phyloP scores from a whole-genome alignment of 257 asterid genomes.

The Handroanthus guayacan region DNA sequence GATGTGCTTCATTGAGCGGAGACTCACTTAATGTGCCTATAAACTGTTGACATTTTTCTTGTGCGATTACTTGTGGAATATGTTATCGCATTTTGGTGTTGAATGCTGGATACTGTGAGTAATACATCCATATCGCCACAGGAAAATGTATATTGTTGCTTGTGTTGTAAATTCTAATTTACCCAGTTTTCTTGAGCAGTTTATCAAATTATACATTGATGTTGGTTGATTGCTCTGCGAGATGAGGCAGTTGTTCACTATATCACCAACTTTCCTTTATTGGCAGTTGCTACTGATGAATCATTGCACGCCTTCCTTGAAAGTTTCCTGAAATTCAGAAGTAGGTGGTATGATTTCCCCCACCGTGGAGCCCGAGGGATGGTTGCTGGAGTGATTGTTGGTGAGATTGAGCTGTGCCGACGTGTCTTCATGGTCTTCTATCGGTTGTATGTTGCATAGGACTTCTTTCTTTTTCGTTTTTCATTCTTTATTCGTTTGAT shows the following conservation, averaged over 20 bases:
- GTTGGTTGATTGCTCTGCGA: not conserved
- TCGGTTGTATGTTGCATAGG: slow-evolving; percentile 70
- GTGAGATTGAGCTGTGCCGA: slow-evolving; percentile 85
- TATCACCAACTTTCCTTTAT: slow-evolving; percentile 8
- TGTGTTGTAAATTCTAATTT: slow-evolving; percentile 7
- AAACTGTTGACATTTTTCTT: not conserved
- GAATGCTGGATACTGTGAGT: not conserved
- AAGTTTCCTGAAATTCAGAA: slow-evolving; percentile 86
- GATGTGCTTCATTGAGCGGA: slow-evolving; percentile 13
- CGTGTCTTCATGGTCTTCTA: slow-evolving; percentile 93
- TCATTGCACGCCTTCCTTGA: slow-evolving; percentile 81
- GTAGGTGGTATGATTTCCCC: slow-evolving; percentile 97
- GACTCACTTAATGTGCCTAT: not conserved
- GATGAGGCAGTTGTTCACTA: not conserved
- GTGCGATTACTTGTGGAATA: not conserved
- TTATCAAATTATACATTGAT: not conserved
- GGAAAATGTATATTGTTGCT: slow-evolving; percentile 2
- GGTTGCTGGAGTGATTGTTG: slow-evolving; percentile 88
- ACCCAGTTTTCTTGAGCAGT: slow-evolving; percentile 15
- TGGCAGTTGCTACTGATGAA: slow-evolving; percentile 78
- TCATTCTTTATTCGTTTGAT: slow-evolving; percentile 5
- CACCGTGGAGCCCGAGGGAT: slow-evolving; percentile 71
- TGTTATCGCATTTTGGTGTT: not conserved
- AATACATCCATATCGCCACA: not conserved
- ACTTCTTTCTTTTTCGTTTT: slow-evolving; percentile 18